These are phyloP conservation scores for Kuraishia capsulata DNA, from an alignment of 805 yeast species.

Conservation along the genomic window DNA sequence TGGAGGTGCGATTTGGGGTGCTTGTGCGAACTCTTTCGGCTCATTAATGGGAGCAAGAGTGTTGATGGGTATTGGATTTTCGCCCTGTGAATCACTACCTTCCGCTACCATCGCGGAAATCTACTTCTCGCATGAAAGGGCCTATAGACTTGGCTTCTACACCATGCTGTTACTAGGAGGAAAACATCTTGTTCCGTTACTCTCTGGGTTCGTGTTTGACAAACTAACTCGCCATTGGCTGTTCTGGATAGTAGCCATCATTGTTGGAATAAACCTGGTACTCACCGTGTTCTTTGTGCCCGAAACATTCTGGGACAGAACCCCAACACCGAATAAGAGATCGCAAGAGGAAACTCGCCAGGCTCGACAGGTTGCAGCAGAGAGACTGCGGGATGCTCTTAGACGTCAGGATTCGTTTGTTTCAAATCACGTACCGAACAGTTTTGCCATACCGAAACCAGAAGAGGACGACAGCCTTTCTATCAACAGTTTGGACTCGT, in stretches of 20 bases:
- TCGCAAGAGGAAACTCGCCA: slow-evolving; percentile 36
- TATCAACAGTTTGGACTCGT: slow-evolving; percentile 3
- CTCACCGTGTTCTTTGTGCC: slow-evolving; percentile 47
- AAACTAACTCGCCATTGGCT: slow-evolving; percentile 48
- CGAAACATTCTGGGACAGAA: slow-evolving; percentile 55
- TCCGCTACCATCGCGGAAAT: slow-evolving; percentile 54
- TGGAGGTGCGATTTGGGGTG: slow-evolving; percentile 47
- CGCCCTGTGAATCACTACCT: slow-evolving; percentile 54
- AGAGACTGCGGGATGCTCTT: slow-evolving; percentile 3
- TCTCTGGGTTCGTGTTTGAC: slow-evolving; percentile 43
- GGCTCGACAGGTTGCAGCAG: slow-evolving; percentile 29
- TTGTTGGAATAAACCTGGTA: slow-evolving; percentile 35
- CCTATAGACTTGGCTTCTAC: slow-evolving; percentile 28
- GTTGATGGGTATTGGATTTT: slow-evolving; percentile 48
- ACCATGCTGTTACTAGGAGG: slow-evolving; percentile 43
- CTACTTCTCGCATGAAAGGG: slow-evolving; percentile 33
- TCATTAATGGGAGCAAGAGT: slow-evolving; percentile 50
- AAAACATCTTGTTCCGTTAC: slow-evolving; percentile 48
- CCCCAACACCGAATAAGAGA: slow-evolving; percentile 39
- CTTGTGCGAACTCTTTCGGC: slow-evolving; percentile 35
- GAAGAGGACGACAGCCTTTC: neutral
- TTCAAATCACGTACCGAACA: slow-evolving; percentile 4
- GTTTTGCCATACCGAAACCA: slow-evolving; percentile 3
- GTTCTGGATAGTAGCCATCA: slow-evolving; percentile 48
- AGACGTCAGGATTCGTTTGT: slow-evolving; percentile 5